Base-by-base conservation (phyloP, 371 early-diverging fungal genomes). In the Apophysomyces trapeziformis region DNA sequence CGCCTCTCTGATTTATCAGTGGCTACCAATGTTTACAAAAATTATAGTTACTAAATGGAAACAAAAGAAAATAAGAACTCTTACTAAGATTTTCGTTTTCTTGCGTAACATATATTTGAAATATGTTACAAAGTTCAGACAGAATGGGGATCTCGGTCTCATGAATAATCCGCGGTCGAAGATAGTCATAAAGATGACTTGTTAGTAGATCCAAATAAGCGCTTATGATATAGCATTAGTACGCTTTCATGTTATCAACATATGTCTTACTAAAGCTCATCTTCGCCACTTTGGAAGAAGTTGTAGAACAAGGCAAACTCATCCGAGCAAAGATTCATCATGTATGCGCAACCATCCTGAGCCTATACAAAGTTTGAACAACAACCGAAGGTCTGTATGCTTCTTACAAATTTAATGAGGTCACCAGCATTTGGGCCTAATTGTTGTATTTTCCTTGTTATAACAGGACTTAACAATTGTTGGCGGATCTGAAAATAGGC, bases 161-260 rank as follows among this genome's bases (percentile, higher is more conserved):
- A 63, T 92, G 92, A 57, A 95, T 89, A 44, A 97, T 92, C 3
- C 91, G 80, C 36, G 96, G 95, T 5, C 96, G 88, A 18, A 95
- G 84, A 57, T 91, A 86, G 66, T 96, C 93, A 68, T 94, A 93
- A 21, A 97, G 80, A 66, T 88, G 79, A 59, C 85, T 82, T 39
- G 83, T 78, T 7, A 90, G 64, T 0, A 78, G 67, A 64, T 93
- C 93, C 18, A 94, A 72, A 67, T 91, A 92, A 18, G 80, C 82
- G 44, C 93, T 94, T 65, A 12, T 43, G 12, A 66, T 9, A 26
- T 45, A 60, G 2, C 18, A 8, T 46, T 13, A n/a, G 21, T 16
- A 60, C 36, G n/a, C 16, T 13, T 16, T 36, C 21, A 26, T 18
- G 8, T 32, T 14, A 26, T 36, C 18, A 18, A 0, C 1, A 12